Percentiles rank a stretch among this genome's conserved stretches.
phyloP scores from a whole-genome alignment of 2,329 filamentous ascomycete genomes.

The Ophiostoma novo-ulmi region DNA sequence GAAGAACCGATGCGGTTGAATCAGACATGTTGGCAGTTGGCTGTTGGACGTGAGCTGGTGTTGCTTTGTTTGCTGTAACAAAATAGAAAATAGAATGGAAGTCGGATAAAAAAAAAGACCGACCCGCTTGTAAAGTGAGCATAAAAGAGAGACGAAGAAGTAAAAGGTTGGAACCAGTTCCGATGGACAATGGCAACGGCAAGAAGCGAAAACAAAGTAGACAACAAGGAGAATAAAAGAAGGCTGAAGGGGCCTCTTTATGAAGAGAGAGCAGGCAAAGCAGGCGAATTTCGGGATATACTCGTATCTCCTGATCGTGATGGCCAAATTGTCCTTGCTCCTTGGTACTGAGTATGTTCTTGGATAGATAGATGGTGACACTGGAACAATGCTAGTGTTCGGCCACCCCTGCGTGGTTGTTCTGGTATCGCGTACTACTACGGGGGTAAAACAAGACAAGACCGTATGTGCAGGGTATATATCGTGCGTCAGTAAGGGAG shows the following conservation, averaged over 20 bases:
- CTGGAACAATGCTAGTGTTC: not conserved
- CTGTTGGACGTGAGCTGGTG: not conserved
- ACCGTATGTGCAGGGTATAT: not conserved
- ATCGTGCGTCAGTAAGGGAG: conserved; percentile 1
- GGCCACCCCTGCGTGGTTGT: not conserved
- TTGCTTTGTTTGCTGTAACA: not conserved
- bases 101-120: not conserved
- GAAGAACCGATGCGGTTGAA: not conserved
- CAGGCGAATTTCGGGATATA: not conserved
- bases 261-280: not conserved
- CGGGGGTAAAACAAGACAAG: not conserved
- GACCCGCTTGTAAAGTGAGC: not conserved
- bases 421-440: not conserved
- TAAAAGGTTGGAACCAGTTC: conserved; percentile 5
- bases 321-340: not conserved
- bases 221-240: not conserved
- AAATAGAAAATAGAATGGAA: too few species aligned
- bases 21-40: not conserved
- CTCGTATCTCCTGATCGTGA: not conserved
- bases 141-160: conserved; percentile 1
- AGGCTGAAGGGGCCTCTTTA: not conserved
- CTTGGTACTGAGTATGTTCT: not conserved
- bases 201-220: not conserved
- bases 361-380: not conserved
- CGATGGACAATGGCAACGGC: not conserved